Conservation (phyloP, 768 basidiomycete species). For the Cystofilobasidium bisporidii region DNA sequence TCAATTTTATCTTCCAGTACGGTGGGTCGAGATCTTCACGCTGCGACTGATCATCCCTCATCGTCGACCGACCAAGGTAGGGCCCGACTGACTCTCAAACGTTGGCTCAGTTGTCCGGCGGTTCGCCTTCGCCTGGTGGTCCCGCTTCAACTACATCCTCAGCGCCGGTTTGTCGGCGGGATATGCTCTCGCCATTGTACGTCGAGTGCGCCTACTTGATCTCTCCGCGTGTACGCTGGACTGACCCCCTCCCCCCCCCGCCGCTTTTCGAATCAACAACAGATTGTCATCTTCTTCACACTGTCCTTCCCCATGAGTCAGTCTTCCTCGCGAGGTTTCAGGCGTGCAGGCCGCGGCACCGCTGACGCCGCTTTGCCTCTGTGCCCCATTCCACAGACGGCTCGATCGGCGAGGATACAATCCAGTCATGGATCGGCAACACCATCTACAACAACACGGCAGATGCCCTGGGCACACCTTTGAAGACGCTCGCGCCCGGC, state of each 20-base stretch:
- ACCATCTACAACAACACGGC: conserved; percentile 31
- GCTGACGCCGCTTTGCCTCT: neutral
- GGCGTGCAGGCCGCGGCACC: no score
- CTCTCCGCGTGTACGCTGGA: conserved; percentile 30
- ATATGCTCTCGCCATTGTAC: conserved; percentile 42
- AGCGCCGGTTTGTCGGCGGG: conserved; percentile 17
- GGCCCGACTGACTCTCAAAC: neutral
- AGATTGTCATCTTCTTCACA: conserved; percentile 35
- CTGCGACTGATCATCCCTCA: neutral
- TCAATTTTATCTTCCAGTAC: neutral
- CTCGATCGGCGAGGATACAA: conserved; percentile 48
- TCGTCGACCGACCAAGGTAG: neutral
- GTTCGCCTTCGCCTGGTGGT: conserved; percentile 23
- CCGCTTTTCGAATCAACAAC: no score
- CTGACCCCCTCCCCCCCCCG: neutral
- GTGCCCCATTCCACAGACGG: conserved; percentile 57
- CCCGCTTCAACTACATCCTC: conserved; percentile 26
- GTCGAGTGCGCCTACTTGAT: conserved; percentile 27
- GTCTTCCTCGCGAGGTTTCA: neutral
- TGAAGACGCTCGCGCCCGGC: neutral
- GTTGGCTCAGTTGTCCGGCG: conserved; percentile 1
- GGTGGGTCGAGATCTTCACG: no score
- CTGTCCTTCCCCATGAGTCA: conserved; percentile 12
- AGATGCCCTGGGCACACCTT: neutral
- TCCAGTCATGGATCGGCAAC: conserved; percentile 68